Evolutionary conservation across 2,329 filamentous ascomycete species (phyloP).

Genomic region (Alternaria infectoria): DNA sequence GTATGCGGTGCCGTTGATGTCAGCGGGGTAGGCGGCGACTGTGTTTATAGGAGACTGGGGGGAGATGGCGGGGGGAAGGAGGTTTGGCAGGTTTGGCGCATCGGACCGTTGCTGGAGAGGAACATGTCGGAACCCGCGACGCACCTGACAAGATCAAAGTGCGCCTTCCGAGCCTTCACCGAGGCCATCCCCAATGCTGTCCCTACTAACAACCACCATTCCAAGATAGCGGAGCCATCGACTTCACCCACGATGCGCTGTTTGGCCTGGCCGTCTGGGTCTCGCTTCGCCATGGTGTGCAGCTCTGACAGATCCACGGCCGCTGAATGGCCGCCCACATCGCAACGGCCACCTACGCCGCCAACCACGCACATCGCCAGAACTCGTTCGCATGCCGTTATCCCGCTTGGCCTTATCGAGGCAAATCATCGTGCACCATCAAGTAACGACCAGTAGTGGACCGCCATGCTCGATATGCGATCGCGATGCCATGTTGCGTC

Average conservation of each 20-base stretch:
- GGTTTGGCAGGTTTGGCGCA: conserved; percentile 14
- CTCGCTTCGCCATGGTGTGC: conserved; percentile 14
- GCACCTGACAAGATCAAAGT: conserved; percentile 13
- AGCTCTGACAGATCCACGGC: conserved; percentile 14
- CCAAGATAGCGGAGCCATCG: neutral
- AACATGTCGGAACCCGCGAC: conserved; percentile 43
- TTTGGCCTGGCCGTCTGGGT: neutral
- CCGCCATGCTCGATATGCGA: neutral
- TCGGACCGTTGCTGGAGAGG: conserved; percentile 23
- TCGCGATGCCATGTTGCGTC: neutral
- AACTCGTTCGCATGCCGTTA: conserved; percentile 11
- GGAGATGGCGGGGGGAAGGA: conserved; percentile 16
- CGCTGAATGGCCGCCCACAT: conserved; percentile 10
- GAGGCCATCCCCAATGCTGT: neutral
- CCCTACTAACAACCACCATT: neutral
- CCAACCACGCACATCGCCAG: neutral
- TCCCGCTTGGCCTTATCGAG: neutral
- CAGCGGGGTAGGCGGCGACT: conserved; percentile 16
- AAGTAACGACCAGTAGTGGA: neutral
- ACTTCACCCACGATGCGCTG: neutral
- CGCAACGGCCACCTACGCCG: neutral
- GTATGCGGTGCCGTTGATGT: conserved; percentile 2
- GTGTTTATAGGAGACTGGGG: conserved; percentile 8
- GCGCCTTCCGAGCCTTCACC: conserved; percentile 16
- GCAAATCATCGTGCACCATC: conserved; percentile 1